Conservation (phyloP, 1,284 basidiomycete species). For the Trichosporon sp. region DNA sequence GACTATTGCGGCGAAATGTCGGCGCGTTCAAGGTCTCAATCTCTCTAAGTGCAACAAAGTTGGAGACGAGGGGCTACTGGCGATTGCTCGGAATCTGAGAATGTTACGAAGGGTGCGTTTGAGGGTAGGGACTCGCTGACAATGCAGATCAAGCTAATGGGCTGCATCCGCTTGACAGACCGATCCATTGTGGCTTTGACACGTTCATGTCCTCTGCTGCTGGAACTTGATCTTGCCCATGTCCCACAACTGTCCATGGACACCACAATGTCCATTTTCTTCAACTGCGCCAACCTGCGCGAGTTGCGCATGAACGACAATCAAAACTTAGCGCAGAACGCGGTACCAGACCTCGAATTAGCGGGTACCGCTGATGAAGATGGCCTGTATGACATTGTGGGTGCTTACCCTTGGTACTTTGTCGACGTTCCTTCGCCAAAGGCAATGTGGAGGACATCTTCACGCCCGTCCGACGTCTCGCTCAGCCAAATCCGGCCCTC, state of each 20-base stretch:
- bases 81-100: constrained; percentile 69
- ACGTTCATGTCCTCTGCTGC: constrained; percentile 74
- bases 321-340: constrained; percentile 70
- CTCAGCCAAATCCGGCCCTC: background rate
- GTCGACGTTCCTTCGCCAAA: constrained; percentile 7
- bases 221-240: constrained; percentile 89
- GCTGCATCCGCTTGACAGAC: constrained; percentile 72
- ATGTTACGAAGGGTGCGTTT: constrained; percentile 60
- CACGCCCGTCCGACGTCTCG: background rate
- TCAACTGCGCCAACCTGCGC: constrained; percentile 71
- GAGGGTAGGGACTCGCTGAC: background rate
- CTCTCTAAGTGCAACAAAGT: constrained; percentile 77
- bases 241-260: constrained; percentile 74
- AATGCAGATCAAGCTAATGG: constrained; percentile 74
- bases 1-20: constrained; percentile 66
- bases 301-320: constrained; percentile 86
- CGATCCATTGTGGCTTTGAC: constrained; percentile 72
- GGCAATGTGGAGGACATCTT: constrained; percentile 2
- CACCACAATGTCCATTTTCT: constrained; percentile 79
- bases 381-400: constrained; percentile 8
- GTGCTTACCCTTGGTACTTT: constrained; percentile 20
- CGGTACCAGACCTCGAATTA: constrained; percentile 67
- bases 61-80: constrained; percentile 70
- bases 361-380: constrained; percentile 37
- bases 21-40: constrained; percentile 86